Evolutionary conservation across 208 protist genomes (phyloP).

Genomic region (Acanthamoeba triangularis): DNA sequence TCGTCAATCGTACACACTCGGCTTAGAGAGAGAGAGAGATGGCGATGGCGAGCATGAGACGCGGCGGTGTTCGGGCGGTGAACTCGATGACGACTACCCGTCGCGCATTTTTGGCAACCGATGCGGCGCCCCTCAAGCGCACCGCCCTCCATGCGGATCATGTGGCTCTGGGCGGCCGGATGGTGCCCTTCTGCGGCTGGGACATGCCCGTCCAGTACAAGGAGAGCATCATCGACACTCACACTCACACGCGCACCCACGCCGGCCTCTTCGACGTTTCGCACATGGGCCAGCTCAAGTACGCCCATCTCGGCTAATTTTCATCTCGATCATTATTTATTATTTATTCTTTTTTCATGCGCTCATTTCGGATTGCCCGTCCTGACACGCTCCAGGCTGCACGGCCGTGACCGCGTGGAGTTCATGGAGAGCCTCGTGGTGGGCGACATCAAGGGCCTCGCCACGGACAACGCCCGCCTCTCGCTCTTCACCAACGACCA

Average conservation of each 20-base stretch:
- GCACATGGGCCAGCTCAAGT: constrained; percentile 97
- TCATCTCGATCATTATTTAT: background rate
- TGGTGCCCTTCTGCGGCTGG: constrained; percentile 97
- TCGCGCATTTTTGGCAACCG: background rate
- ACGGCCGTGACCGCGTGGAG: constrained; percentile 94
- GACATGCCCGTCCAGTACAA: constrained; percentile 98
- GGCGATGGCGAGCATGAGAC: constrained; percentile 1
- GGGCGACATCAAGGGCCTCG: constrained; percentile 91
- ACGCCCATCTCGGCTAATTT: background rate
- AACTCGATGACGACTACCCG: background rate
- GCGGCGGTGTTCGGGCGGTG: background rate
- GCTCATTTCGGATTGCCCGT: background rate
- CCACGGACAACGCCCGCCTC: constrained; percentile 88
- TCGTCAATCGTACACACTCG: too few species aligned
- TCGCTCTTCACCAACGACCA: constrained; percentile 96
- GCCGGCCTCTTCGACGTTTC: constrained; percentile 98
- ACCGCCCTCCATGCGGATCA: constrained; percentile 85
- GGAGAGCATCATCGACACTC: constrained; percentile 93
- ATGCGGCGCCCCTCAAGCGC: constrained; percentile 48
- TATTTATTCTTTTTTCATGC: background rate
- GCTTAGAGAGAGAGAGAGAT: too few species aligned
- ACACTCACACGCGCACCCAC: constrained; percentile 94
- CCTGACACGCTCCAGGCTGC: background rate
- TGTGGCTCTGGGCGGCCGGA: constrained; percentile 93
- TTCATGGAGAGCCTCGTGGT: constrained; percentile 96